These are phyloP conservation scores for Trichophyton benhamiae DNA, from an alignment of 2,329 filamentous ascomycete genomes.

Conservation along the genomic window DNA sequence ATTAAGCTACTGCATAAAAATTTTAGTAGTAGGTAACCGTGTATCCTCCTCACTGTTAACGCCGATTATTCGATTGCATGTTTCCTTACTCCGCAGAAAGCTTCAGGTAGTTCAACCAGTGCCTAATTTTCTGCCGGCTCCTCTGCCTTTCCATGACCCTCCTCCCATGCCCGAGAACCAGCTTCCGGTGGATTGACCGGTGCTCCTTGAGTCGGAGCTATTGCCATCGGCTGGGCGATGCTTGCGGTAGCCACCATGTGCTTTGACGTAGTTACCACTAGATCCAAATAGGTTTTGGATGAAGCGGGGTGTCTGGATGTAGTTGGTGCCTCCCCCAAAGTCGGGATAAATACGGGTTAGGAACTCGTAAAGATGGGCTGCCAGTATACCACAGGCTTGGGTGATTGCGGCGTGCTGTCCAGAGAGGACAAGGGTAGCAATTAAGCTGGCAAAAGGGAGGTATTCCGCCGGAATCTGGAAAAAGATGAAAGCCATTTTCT, in stretches of 20 bases:
- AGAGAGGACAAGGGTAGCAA: conserved; percentile 57
- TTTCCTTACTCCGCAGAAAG: too few species aligned
- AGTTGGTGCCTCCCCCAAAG: conserved; percentile 71
- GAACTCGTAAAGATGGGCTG: conserved; percentile 86
- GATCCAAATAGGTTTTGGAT: conserved; percentile 52
- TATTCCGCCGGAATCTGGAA: conserved; percentile 71
- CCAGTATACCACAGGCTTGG: conserved; percentile 66
- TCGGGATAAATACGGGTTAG: conserved; percentile 76
- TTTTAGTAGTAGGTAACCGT: too few species aligned
- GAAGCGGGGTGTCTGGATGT: conserved; percentile 60
- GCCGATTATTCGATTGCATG: too few species aligned
- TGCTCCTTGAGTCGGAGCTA: background rate
- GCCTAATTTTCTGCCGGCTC: conserved; percentile 31
- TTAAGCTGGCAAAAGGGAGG: conserved; percentile 68
- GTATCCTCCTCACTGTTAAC: too few species aligned
- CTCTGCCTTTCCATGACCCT: conserved; percentile 28
- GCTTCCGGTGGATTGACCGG: conserved; percentile 8
- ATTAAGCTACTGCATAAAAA: too few species aligned
- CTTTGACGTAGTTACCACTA: conserved; percentile 10
- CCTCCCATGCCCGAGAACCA: conserved; percentile 25
- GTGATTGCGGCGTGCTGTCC: conserved; percentile 47
- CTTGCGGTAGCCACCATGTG: conserved; percentile 37
- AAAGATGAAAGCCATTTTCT: conserved; percentile 66
- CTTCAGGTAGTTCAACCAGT: conserved; percentile 17
- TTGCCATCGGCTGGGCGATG: conserved; percentile 51